Base-by-base conservation (phyloP, 352 stramenopile genomes). In the Globisporangium iwayamae region DNA sequence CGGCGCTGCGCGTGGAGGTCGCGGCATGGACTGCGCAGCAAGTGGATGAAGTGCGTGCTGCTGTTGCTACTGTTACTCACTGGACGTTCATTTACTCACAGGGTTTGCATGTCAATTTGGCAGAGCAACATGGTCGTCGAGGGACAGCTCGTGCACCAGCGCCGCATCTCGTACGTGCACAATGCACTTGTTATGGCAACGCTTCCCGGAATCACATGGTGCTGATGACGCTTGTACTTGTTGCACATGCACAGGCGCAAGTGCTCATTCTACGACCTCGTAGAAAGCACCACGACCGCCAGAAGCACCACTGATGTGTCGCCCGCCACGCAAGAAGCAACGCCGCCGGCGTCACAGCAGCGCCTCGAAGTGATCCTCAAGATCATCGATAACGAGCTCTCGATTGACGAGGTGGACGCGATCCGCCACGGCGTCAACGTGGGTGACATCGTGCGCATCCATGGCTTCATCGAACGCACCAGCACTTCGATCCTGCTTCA, bases 201-300 rank as follows among this genome's bases (percentile, higher is more conserved):
- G 10, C 9, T 20, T 5, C 22, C 3, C 14, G 18, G 39, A n/a
- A 11, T 14, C 11, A 46, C 38, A 6, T 16, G 38, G 10, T 45
- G 38, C 6, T 18, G 1, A 18, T 18, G 6, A 61, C 30, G 7
- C 25, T n/a, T 32, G 0, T 45, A 9, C 36, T 34, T 60, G 32
- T 50, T 3, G 4, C 14, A 28, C 48, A 36, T 14, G 63, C 18
- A 2, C 20, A 91, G 84, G 25, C 79, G 81, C 14, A 88, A 77
- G 61, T 91, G 81, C 61, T 89, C 76, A 18, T 94, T 94, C 74
- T 91, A 81, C 45, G 85, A 94, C 66, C 63, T 94, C 55, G 79
- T 74, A 2, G 62, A 67, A 55, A 41, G 28, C n/a, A 20, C 41
- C 41, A 47, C 16, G n/a, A 34, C 30, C n/a, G 30, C 16, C n/a